phyloP scores from a whole-genome alignment of 2,329 filamentous ascomycete genomes.

The Nothomitra cinnamomea region DNA sequence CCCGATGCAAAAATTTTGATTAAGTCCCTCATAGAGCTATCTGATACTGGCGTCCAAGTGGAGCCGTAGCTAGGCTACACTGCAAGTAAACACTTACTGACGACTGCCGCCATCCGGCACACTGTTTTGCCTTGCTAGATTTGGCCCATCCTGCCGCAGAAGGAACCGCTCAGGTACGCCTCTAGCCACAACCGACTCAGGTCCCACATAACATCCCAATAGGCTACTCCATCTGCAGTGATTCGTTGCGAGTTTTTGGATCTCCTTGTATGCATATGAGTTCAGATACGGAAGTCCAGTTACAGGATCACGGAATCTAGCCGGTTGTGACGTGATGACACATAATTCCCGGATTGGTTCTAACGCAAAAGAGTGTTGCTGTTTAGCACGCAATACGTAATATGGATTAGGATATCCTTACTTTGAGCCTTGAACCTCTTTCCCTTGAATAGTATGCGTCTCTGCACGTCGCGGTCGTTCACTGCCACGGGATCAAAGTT shows the following conservation, averaged over 20 bases:
- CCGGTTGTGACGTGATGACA: slow-evolving; percentile 66
- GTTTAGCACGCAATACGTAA: slow-evolving; percentile 2
- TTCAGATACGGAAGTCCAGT: slow-evolving; percentile 74
- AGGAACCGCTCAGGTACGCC: slow-evolving; percentile 68
- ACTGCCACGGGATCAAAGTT: slow-evolving; percentile 33
- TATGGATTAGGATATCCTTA: slow-evolving; percentile 17
- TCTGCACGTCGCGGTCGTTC: slow-evolving; percentile 36
- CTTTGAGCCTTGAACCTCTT: slow-evolving; percentile 32
- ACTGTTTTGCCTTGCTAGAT: not conserved
- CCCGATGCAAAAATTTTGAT: too few relatives aligned
- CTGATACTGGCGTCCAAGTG: too few relatives aligned
- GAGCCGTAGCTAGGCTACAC: too few relatives aligned
- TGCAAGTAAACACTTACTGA: not conserved
- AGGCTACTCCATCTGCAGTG: slow-evolving; percentile 71
- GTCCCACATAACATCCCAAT: slow-evolving; percentile 70
- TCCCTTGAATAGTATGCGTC: slow-evolving; percentile 37
- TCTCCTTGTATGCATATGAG: slow-evolving; percentile 61
- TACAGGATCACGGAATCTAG: slow-evolving; percentile 67
- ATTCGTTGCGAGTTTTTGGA: slow-evolving; percentile 54
- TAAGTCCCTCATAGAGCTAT: too few relatives aligned
- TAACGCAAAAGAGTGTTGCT: slow-evolving; percentile 9
- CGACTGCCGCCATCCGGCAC: not conserved
- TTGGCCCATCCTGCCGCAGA: not conserved
- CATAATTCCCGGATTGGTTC: slow-evolving; percentile 41
- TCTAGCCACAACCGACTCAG: slow-evolving; percentile 37